A percentile compares a stretch with the other conserved stretches of the same genome.
Evolutionary conservation across 179 eudicot species (phyloP).

Genomic region (Beta macrorhiza): DNA sequence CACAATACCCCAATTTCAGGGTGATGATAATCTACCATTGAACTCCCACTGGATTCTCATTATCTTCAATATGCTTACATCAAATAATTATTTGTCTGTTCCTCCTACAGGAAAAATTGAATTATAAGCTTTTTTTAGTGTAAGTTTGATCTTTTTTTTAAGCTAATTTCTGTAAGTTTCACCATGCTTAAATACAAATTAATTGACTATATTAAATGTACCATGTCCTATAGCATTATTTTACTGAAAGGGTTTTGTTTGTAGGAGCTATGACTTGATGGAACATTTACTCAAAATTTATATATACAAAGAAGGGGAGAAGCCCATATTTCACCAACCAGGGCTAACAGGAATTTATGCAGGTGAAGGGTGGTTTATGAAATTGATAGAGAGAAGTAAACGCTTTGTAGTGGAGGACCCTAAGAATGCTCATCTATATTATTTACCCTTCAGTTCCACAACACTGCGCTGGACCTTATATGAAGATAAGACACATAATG

Average conservation of each 20-base stretch:
- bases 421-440: conserved; percentile 72
- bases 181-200: too few relatives aligned
- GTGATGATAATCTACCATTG: too few relatives aligned
- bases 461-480: conserved; percentile 41
- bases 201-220: background rate
- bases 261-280: conserved; percentile 82
- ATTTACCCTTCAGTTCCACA: conserved; percentile 63
- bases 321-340: conserved; percentile 74
- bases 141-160: too few relatives aligned
- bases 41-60: too few relatives aligned
- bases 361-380: conserved; percentile 92
- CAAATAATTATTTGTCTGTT: too few relatives aligned
- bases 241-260: conserved; percentile 9
- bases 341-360: conserved; percentile 64
- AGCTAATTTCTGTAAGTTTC: too few relatives aligned
- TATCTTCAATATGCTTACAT: too few relatives aligned
- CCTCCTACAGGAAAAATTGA: too few relatives aligned
- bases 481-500: conserved; percentile 29
- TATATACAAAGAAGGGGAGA: conserved; percentile 75
- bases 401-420: conserved; percentile 59
- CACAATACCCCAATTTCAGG: too few relatives aligned
- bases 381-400: conserved; percentile 51
- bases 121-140: too few relatives aligned
- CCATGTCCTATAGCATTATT: background rate
- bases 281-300: conserved; percentile 57